Percentiles rank a stretch among this genome's conserved stretches.
Conservation (phyloP, 2,329 filamentous ascomycete genomes). For the Botrytis hyacinthi region DNA sequence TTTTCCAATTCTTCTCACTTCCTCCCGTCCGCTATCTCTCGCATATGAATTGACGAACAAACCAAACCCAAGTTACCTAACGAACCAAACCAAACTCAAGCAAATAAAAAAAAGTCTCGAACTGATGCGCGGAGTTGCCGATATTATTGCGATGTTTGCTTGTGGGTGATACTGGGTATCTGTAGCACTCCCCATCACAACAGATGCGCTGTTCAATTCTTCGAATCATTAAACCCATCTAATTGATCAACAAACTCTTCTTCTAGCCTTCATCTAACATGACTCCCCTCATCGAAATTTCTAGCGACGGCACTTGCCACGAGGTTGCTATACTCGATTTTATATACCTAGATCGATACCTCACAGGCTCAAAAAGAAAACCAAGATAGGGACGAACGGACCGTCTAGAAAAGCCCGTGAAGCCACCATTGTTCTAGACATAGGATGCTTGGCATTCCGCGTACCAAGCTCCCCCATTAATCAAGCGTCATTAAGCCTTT, state of each 20-base stretch:
- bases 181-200: background rate
- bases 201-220: background rate
- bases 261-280: background rate
- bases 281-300: background rate
- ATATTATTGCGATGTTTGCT: background rate
- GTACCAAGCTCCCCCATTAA: background rate
- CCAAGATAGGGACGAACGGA: background rate
- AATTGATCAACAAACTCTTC: background rate
- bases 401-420: background rate
- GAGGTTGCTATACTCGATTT: background rate
- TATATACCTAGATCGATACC: background rate
- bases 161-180: background rate
- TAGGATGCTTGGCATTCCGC: background rate
- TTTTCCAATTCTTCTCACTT: background rate
- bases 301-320: background rate
- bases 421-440: slow-evolving; percentile 6
- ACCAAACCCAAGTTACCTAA: background rate
- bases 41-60: background rate
- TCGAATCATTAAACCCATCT: background rate
- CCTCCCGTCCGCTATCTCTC: background rate
- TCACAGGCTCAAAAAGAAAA: background rate
- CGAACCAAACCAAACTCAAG: background rate
- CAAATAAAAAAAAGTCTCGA: background rate
- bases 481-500: background rate
- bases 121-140: background rate